These are phyloP conservation scores for Lepidium sativum DNA, from an alignment of 345 rosid species.

Conservation along the genomic window DNA sequence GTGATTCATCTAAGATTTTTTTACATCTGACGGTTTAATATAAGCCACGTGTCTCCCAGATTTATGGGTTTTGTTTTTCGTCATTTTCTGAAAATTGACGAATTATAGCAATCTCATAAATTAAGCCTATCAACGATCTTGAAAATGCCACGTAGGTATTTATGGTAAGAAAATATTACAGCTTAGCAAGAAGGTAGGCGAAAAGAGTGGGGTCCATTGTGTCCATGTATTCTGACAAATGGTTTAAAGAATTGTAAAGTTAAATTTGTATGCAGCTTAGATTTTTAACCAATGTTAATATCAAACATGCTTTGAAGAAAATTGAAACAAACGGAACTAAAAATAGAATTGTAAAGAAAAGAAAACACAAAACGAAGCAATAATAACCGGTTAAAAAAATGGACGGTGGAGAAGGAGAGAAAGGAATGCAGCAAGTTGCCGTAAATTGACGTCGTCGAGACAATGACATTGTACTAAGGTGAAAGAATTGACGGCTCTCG, in stretches of 20 bases:
- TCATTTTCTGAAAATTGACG: conserved; percentile 4
- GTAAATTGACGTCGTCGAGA: conserved; percentile 9
- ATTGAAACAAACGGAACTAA: too few species aligned
- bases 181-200: neutral
- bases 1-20: neutral
- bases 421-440: conserved; percentile 17
- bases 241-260: too few species aligned
- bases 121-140: too few species aligned
- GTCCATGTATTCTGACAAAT: neutral
- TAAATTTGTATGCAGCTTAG: too few species aligned
- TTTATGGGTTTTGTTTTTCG: conserved; percentile 11
- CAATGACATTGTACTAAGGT: conserved; percentile 1
- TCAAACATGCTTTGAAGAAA: too few species aligned
- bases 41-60: conserved; percentile 14
- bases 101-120: neutral
- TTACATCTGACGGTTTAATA: conserved; percentile 4
- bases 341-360: too few species aligned
- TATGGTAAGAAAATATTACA: neutral
- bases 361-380: too few species aligned
- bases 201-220: neutral
- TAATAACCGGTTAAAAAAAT: too few species aligned
- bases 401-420: conserved; percentile 20
- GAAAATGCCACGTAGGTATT: neutral
- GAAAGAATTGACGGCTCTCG: conserved; percentile 23
- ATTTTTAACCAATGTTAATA: too few species aligned